Percentiles rank a stretch among this genome's conserved stretches.
Conservation (phyloP, 2,329 filamentous ascomycete genomes). For the Fonsecaea multimorphosa region DNA sequence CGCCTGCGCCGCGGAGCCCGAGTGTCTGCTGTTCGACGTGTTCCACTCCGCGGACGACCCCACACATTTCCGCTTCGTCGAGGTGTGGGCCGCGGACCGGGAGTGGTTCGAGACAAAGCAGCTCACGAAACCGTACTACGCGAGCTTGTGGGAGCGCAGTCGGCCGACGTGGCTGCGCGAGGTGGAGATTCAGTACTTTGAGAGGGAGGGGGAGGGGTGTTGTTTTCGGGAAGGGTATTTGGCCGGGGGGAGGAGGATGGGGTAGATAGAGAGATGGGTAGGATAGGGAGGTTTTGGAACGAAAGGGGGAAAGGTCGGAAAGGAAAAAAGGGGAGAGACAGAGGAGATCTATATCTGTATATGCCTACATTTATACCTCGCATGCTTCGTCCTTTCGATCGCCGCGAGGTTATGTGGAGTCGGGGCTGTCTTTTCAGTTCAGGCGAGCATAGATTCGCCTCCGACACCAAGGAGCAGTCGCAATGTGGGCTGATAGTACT, state of each 20-base stretch:
- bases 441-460: too few relatives aligned
- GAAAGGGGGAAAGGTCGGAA: too few relatives aligned
- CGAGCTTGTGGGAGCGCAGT: constrained; percentile 24
- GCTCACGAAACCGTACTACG: constrained; percentile 28
- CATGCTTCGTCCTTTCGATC: not conserved
- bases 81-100: constrained; percentile 19
- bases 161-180: constrained; percentile 24
- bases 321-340: too few relatives aligned
- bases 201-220: constrained; percentile 19
- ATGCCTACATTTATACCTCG: too few relatives aligned
- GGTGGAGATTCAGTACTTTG: constrained; percentile 18
- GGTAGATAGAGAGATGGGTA: too few relatives aligned
- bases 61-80: constrained; percentile 22
- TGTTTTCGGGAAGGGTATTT: constrained; percentile 6
- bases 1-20: constrained; percentile 22
- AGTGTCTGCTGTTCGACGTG: constrained; percentile 28
- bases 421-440: too few relatives aligned
- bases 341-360: too few relatives aligned
- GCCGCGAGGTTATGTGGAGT: not conserved
- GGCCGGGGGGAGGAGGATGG: constrained; percentile 4
- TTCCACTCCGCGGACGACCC: constrained; percentile 19
- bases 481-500: too few relatives aligned
- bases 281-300: too few relatives aligned
- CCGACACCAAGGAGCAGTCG: too few relatives aligned
- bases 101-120: constrained; percentile 27